Conservation (phyloP, 1,284 basidiomycete genomes). For the Gymnopus androsaceus region DNA sequence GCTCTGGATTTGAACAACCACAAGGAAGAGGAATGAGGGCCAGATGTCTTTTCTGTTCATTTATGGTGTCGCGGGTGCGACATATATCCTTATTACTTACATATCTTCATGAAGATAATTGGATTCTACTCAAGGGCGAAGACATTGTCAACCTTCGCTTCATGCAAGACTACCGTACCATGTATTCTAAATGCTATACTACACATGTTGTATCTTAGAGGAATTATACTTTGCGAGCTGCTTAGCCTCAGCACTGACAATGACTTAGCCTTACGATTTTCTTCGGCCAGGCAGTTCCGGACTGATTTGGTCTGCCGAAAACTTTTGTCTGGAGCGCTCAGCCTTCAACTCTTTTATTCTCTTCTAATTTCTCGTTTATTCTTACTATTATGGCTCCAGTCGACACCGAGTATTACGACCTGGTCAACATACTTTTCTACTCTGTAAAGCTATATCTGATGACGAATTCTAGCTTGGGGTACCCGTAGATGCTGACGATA, state of each 20-base stretch:
- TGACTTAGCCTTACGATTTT: no score
- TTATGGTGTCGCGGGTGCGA: not conserved
- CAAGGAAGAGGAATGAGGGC: not conserved
- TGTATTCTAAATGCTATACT: no score
- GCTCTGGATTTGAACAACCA: slow-evolving; percentile 11
- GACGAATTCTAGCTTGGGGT: slow-evolving; percentile 42
- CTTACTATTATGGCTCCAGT: slow-evolving; percentile 52
- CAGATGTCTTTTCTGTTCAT: not conserved
- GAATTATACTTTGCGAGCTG: no score
- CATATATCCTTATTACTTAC: slow-evolving; percentile 4
- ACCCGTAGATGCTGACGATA: slow-evolving; percentile 57
- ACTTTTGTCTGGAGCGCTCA: no score
- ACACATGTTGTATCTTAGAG: no score
- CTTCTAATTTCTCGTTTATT: not conserved
- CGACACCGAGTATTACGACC: slow-evolving; percentile 68
- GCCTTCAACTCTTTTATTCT: not conserved
- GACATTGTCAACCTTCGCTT: no score
- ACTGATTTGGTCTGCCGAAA: no score
- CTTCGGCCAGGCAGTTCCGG: no score
- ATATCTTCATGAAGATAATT: no score
- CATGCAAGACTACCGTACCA: no score
- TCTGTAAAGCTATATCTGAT: slow-evolving; percentile 1
- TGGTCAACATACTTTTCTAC: slow-evolving; percentile 36
- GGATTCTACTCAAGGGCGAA: no score
- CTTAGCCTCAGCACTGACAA: no score